Percentiles rank a stretch among this genome's conserved stretches.
phyloP scores from a whole-genome alignment of 192 early-diverging fungal species.

The Backusella morwellensis region DNA sequence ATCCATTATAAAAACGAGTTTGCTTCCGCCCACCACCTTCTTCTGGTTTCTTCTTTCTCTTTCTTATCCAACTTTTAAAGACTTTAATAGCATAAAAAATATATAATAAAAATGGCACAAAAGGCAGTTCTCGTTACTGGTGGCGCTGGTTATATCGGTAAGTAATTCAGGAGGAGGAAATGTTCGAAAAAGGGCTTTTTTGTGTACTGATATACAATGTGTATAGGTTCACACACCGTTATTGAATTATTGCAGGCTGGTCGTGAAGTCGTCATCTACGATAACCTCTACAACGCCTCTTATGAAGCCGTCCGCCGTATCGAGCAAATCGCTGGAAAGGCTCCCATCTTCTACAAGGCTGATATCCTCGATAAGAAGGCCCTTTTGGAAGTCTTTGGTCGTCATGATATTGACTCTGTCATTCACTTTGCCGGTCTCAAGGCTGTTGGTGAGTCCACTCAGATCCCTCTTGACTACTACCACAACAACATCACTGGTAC shows the following conservation, averaged over 20 bases:
- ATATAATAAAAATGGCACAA: conserved; percentile 14
- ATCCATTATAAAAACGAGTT: not conserved
- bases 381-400: conserved; percentile 69
- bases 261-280: conserved; percentile 81
- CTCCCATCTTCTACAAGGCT: conserved; percentile 66
- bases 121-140: conserved; percentile 60
- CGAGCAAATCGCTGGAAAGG: conserved; percentile 56
- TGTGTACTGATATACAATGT: not conserved
- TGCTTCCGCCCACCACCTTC: not conserved
- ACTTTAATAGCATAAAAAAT: not conserved
- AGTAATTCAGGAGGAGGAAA: not conserved
- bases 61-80: not conserved
- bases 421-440: conserved; percentile 91
- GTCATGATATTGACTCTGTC: conserved; percentile 52
- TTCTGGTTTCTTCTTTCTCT: not conserved
- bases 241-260: conserved; percentile 69
- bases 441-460: conserved; percentile 78
- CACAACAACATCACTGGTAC: conserved; percentile 92
- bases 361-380: conserved; percentile 76
- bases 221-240: conserved; percentile 78
- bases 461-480: conserved; percentile 85
- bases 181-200: not conserved
- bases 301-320: conserved; percentile 74
- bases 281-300: conserved; percentile 82
- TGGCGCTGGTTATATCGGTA: conserved; percentile 86